Evolutionary conservation across 2,329 filamentous ascomycete genomes (phyloP).

Genomic region (Trichophyton simii): DNA sequence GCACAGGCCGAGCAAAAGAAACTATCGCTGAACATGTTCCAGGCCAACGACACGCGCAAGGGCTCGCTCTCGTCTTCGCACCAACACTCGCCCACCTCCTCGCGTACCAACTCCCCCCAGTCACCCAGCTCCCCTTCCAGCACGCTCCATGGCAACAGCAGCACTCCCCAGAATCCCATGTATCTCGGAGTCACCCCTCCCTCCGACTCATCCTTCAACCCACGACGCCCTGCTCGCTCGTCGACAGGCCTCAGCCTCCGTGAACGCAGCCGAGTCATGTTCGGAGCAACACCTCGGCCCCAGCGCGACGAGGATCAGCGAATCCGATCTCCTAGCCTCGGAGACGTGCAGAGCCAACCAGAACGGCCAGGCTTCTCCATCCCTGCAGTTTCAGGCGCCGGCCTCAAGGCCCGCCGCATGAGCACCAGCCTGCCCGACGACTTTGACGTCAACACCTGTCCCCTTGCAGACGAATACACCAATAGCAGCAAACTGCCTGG

Average conservation of each 20-base stretch:
- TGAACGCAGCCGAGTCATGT: constrained; percentile 18
- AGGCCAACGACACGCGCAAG: constrained; percentile 9
- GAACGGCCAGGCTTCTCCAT: constrained; percentile 31
- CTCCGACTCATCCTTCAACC: constrained; percentile 4
- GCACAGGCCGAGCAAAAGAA: neutral
- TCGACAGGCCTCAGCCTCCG: constrained; percentile 17
- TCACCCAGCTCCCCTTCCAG: constrained; percentile 22
- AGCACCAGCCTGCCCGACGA: constrained; percentile 63
- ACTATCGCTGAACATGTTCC: constrained; percentile 5
- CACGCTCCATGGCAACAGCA: constrained; percentile 14
- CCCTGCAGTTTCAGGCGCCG: constrained; percentile 56
- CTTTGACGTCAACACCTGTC: constrained; percentile 57
- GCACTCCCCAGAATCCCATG: constrained; percentile 6
- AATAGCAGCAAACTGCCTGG: constrained; percentile 59
- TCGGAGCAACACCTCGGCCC: constrained; percentile 16
- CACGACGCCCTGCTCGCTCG: constrained; percentile 14
- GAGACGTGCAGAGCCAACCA: constrained; percentile 15
- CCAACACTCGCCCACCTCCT: constrained; percentile 25
- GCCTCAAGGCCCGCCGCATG: constrained; percentile 65
- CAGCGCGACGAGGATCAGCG: constrained; percentile 11
- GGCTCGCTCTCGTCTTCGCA: constrained; percentile 28
- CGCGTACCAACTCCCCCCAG: constrained; percentile 26
- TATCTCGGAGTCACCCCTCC: constrained; percentile 9
- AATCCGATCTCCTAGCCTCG: constrained; percentile 20
- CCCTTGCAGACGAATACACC: constrained; percentile 57